Base-by-base conservation (phyloP, 2,329 filamentous ascomycete genomes). In the Pestalotiopsis fici region DNA sequence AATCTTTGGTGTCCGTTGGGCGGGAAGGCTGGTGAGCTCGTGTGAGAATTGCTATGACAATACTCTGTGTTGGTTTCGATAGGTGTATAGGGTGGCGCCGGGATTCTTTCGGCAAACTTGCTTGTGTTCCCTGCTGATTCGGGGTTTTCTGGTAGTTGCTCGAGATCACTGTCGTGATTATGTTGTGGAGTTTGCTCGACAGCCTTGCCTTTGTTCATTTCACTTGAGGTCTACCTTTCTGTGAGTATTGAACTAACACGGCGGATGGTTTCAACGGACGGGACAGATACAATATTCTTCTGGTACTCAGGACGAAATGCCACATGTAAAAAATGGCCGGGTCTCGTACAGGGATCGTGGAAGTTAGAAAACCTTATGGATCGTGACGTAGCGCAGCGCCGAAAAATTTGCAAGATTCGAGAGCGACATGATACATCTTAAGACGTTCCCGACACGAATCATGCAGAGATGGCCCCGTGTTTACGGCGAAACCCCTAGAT, bases 1-100 rank as follows among this genome's bases (percentile, higher is more conserved):
- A 23, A 21, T 4, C 23, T 27, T 1, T 85, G 9, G 21, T 59
- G 55, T 13, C 13, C 25, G 3, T 28, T 27, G 11, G 18, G 15
- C 9, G 43, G 18, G 21, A 12, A 50, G 18, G 7, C 21, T 21
- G 43, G 43, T 18, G 43, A 50, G 6, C 43, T n/a, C 5, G 18
- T n/a, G 3, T 12, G 43, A 2, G 43, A 23, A n/a, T 50, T n/a
- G 18, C 43, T 7, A 3, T 3, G 9, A n/a, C 15, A 23, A 7
- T 50, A 23, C 43, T 50, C 43, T n/a, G 43, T 15, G 6, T 50
- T 50, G 6, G n/a, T n/a, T 7, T 50, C 43, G 18, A 50, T 50
- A 2, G 43, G 43, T 9, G 43, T 50, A 18, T 50, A 50, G 18
- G 43, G 43, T 3, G 43, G 43, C 21, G 43, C 43, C 9, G 43